Percentiles rank a stretch among this genome's conserved stretches.
phyloP scores from a whole-genome alignment of 140 eudicot species.

The Stevia rebaudiana region DNA sequence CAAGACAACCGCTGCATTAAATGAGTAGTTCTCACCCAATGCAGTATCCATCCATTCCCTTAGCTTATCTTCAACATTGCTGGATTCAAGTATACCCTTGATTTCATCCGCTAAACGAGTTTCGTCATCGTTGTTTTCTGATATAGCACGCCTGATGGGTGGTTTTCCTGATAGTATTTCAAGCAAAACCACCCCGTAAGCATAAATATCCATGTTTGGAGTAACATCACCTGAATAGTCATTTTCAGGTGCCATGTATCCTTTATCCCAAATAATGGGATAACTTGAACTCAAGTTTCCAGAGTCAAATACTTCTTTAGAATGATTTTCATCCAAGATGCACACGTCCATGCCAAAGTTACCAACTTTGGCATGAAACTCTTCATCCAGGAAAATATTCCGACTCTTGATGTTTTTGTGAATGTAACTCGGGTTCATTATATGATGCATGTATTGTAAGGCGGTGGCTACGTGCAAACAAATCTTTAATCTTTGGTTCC shows the following conservation, averaged over 20 bases:
- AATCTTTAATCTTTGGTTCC: constrained; percentile 82
- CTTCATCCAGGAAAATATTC: constrained; percentile 81
- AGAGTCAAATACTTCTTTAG: constrained; percentile 19
- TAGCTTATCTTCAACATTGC: constrained; percentile 40
- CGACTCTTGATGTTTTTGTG: constrained; percentile 64
- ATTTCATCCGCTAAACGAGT: constrained; percentile 40
- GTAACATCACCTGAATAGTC: constrained; percentile 15
- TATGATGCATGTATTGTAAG: constrained; percentile 72
- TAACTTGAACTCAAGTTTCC: constrained; percentile 26
- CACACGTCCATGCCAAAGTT: constrained; percentile 72
- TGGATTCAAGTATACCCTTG: constrained; percentile 41
- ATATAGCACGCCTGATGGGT: constrained; percentile 32
- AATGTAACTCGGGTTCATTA: constrained; percentile 55
- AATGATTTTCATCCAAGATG: constrained; percentile 16
- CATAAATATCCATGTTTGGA: constrained; percentile 50
- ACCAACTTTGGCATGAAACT: constrained; percentile 77
- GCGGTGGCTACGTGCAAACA: constrained; percentile 81
- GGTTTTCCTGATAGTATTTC: constrained; percentile 69
- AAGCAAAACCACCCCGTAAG: constrained; percentile 76
- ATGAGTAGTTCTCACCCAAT: constrained; percentile 58
- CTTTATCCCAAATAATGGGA: constrained; percentile 43
- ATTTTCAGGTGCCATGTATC: constrained; percentile 71
- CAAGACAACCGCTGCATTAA: constrained; percentile 48
- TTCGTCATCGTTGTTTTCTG: constrained; percentile 26
- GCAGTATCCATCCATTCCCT: constrained; percentile 75